A percentile compares a stretch with the other conserved stretches of the same genome.
These are phyloP conservation scores for Arthrobotrys megalospora DNA, from an alignment of 2,329 filamentous ascomycete species.

Conservation along the genomic window DNA sequence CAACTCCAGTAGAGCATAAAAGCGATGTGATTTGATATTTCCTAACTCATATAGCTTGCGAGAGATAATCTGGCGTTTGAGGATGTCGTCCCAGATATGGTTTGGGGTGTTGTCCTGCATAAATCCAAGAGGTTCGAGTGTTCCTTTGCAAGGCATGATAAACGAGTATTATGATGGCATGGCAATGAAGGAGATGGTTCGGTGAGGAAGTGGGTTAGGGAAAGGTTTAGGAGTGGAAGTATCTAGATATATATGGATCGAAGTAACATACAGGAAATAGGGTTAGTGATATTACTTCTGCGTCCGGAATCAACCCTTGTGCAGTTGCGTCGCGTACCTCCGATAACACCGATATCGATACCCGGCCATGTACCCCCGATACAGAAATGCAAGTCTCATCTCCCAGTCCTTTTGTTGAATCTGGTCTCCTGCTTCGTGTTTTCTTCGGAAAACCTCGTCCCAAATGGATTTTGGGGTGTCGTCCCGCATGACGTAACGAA, in stretches of 20 bases:
- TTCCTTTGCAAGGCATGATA: slow-evolving; percentile 5
- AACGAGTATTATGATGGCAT: no score
- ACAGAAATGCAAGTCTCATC: background rate
- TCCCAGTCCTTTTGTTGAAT: background rate
- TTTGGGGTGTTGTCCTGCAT: background rate
- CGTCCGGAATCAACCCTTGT: no score
- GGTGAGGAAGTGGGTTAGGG: no score
- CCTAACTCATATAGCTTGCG: no score
- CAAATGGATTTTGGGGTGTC: slow-evolving; percentile 8
- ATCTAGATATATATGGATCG: no score
- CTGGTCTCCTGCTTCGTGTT: background rate
- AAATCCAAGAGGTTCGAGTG: background rate
- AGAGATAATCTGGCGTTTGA: background rate
- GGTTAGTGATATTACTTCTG: no score
- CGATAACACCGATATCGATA: background rate
- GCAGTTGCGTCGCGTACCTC: background rate
- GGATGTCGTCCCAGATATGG: background rate
- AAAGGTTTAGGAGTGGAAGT: no score
- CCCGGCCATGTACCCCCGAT: background rate
- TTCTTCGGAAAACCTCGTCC: background rate
- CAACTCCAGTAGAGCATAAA: no score
- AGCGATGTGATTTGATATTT: no score
- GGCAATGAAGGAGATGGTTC: no score
- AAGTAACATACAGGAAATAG: no score
- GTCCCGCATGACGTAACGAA: slow-evolving; percentile 3